Evolutionary conservation across 768 basidiomycete species (phyloP).

Genomic region (Termitomyces sp.): DNA sequence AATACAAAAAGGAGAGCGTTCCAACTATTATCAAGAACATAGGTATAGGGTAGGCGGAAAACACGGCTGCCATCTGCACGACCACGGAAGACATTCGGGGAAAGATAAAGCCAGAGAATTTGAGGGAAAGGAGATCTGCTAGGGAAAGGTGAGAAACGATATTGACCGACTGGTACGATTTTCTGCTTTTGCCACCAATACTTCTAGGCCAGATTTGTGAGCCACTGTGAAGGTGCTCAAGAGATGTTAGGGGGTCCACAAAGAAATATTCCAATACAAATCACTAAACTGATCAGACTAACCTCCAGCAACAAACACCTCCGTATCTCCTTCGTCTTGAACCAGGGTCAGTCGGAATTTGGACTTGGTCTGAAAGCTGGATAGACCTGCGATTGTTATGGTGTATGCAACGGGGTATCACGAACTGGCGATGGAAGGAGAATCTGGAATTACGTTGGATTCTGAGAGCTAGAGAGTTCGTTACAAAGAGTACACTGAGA

Average conservation of each 20-base stretch:
- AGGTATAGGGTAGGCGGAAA: background rate
- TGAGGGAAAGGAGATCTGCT: background rate
- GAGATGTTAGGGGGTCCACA: constrained; percentile 32
- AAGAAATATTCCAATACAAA: constrained; percentile 25
- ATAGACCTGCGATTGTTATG: constrained; percentile 21
- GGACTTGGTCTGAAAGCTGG: constrained; percentile 24
- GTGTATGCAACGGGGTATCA: constrained; percentile 28
- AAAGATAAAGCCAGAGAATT: background rate
- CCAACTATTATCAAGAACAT: constrained; percentile 1
- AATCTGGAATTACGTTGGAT: constrained; percentile 19
- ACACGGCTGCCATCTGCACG: background rate
- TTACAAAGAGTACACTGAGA: constrained; percentile 21
- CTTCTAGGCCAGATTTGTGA: constrained; percentile 24
- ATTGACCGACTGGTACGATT: constrained; percentile 11
- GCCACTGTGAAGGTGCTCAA: constrained; percentile 23
- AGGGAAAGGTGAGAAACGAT: background rate
- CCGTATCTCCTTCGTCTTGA: constrained; percentile 21
- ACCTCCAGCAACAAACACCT: constrained; percentile 29
- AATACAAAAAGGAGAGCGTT: background rate
- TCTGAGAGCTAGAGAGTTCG: constrained; percentile 30
- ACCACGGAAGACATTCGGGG: background rate
- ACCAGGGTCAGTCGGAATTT: constrained; percentile 14
- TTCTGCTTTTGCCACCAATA: constrained; percentile 21
- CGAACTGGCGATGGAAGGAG: constrained; percentile 11
- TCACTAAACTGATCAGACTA: background rate